Base-by-base conservation (phyloP, 106 monocot genomes). In the Dioscorea alata region DNA sequence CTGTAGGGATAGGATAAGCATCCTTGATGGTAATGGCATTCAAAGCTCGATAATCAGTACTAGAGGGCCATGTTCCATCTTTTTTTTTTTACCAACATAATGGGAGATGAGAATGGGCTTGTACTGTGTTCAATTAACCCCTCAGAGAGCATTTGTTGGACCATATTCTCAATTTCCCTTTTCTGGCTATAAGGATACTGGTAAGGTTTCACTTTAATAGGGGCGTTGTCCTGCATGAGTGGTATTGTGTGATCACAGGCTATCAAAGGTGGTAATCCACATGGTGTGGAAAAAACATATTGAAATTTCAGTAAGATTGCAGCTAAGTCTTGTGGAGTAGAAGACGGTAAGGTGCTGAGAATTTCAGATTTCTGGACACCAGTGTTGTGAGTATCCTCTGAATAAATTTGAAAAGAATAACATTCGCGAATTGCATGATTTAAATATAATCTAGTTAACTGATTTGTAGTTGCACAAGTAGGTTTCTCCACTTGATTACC, bases 11-110 rank as follows among this genome's bases (percentile, higher is more conserved):
- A 2, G 49, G 49, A 21, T 49, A 50, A 13, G 13, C 10, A 23
- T 66, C 66, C 42, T 66, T 66, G 2, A 48, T 19, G 6, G 33
- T n/a, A n/a, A n/a, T n/a, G n/a, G n/a, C n/a, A n/a, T n/a, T n/a
- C n/a, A n/a, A n/a, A n/a, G n/a, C n/a, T 66, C 20, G 8, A 66
- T 66, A 66, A 33, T 66, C 66, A 3, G 20, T 34, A 21, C 66
- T 49, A 48, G 50, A 13, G 3, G 19, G 1, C 66, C 66, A 66
- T 14, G 20, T 21, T 4, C 66, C 49, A 49, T 66, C 66, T n/a
- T 6, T 13, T 6, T 17, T 66, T 66, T 7, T 66, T 48, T 2
- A 66, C 66, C 18, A 66, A 15, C 2, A 66, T 15, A 1, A 22
- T 49, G 4, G 19, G 66, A 4, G 49, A 66, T 1, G 66, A 48